Base-by-base conservation (phyloP, 208 protist species). In the Crithidia sp. region DNA sequence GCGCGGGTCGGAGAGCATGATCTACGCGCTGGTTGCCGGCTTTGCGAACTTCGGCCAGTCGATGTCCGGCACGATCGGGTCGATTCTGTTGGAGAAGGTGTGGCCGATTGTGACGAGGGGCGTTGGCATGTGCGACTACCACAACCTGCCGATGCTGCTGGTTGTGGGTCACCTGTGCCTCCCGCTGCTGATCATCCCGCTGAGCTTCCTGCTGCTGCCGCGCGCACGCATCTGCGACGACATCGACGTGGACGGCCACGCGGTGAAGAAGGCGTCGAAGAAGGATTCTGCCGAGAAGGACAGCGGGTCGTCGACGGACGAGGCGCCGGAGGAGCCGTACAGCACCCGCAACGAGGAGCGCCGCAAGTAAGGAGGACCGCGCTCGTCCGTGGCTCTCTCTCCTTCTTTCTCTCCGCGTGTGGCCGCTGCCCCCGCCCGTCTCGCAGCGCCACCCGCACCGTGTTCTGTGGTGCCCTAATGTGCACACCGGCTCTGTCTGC, bases 21-120 rank as follows among this genome's bases (percentile, higher is more conserved):
- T 93, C 54, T 93, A 88, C 53, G 84, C 91, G 19, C 72, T 95
- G 2, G 72, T 95, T 37, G 90, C 86, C 8, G 90, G 90, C 6
- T 91, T 87, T 58, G 72, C 82, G 43, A 92, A 93, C 78, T 82
- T 95, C 56, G 90, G 88, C 10, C 67, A 72, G 67, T 52, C 71
- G 28, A 79, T 89, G n/a, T 67, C 80, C 17, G 43, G 28, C n/a
- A 67, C 78, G 9, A 70, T 89, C 53, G 89, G 84, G 12, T 77
- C 74, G 49, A 60, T 87, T 28, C 17, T 92, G 39, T 82, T 90
- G 70, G 71, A 85, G 55, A 74, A 69, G 19, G 69, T 81, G 59
- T 87, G 77, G 79, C 75, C 80, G 19, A 82, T 94, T 10, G 67
- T 71, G 28, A 74, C 72, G 37, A 61, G 59, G 9, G 57, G 72